Percentiles rank a stretch among this genome's conserved stretches.
Evolutionary conservation across 257 asterid genomes (phyloP).

Genomic region (Scutellaria barbata): DNA sequence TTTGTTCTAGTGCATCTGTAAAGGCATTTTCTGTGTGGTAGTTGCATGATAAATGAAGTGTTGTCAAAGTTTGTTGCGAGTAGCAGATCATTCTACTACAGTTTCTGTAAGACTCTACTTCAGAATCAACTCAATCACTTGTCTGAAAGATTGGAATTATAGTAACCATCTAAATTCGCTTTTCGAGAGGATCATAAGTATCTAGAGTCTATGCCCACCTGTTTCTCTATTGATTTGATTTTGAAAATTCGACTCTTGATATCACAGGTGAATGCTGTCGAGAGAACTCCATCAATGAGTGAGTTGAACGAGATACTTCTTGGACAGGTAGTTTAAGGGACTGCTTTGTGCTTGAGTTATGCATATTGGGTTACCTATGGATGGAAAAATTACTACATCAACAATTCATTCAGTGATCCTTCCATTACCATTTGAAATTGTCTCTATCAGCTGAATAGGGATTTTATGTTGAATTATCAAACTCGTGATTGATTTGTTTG

Average conservation of each 20-base stretch:
- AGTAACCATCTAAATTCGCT: constrained; percentile 11
- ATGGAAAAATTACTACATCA: background rate
- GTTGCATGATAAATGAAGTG: constrained; percentile 10
- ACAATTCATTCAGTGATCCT: background rate
- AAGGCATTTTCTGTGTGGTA: constrained; percentile 12
- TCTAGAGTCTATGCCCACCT: constrained; percentile 17
- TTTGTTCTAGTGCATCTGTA: constrained; percentile 6
- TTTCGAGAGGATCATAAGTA: constrained; percentile 23
- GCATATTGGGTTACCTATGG: constrained; percentile 19
- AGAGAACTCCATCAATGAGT: constrained; percentile 99
- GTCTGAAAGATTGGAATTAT: constrained; percentile 1
- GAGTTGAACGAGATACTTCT: constrained; percentile 94
- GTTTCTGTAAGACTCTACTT: constrained; percentile 19
- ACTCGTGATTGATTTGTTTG: constrained; percentile 3
- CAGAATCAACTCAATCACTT: constrained; percentile 8
- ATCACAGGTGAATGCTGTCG: constrained; percentile 88
- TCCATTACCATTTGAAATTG: constrained; percentile 8
- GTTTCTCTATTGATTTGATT: constrained; percentile 1
- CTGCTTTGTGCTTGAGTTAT: constrained; percentile 38
- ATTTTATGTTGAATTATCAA: constrained; percentile 8
- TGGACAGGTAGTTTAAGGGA: constrained; percentile 73
- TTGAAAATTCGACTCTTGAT: constrained; percentile 33
- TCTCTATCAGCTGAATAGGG: constrained; percentile 7
- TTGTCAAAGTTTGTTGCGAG: constrained; percentile 13
- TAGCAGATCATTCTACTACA: background rate